Evolutionary conservation across 345 rosid species (phyloP).

Genomic region (Eucalyptus tenuipes): DNA sequence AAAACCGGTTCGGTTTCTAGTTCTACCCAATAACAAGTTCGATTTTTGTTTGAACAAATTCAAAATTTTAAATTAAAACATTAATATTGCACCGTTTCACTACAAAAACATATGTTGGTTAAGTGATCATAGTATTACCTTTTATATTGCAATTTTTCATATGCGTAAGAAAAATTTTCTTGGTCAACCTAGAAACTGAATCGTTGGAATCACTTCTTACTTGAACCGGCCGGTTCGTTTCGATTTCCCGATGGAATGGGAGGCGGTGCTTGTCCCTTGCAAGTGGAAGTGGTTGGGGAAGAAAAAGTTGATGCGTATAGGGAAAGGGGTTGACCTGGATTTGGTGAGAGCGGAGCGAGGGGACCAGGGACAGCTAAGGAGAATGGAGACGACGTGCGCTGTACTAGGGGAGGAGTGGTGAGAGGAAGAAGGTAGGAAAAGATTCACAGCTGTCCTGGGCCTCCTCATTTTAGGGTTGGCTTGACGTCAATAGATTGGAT

Average conservation of each 20-base stretch:
- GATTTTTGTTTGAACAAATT: neutral
- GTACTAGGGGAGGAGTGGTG: neutral
- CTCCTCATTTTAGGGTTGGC: neutral
- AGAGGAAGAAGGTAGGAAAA: neutral
- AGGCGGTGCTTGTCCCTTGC: neutral
- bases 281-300: neutral
- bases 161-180: rapidly evolving
- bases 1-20: neutral
- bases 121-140: rapidly evolving
- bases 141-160: neutral
- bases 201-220: rapidly evolving
- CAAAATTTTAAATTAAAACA: neutral
- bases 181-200: neutral
- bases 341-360: neutral
- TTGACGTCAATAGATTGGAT: neutral
- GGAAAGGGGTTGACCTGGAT: neutral
- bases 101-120: neutral
- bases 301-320: neutral
- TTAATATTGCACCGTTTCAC: too few species aligned
- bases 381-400: neutral
- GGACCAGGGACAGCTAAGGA: neutral
- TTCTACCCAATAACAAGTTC: neutral
- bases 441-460: neutral
- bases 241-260: neutral
- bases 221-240: neutral